Base-by-base conservation (phyloP, 2,329 filamentous ascomycete genomes). In the Hypoxylon sp. region DNA sequence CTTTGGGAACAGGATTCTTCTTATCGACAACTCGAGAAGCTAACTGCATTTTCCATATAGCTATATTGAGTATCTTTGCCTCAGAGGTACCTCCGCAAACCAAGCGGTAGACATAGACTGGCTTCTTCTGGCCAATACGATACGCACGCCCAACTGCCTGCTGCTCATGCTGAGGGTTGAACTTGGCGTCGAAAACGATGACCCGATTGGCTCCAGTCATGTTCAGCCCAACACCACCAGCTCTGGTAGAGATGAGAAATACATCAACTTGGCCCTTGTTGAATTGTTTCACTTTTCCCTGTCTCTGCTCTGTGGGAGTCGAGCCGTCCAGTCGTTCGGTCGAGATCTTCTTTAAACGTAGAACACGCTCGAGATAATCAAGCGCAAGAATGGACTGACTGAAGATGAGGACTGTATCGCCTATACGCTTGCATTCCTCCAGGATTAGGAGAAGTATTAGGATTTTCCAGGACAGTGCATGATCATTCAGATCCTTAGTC, bases 131-230 rank as follows among this genome's bases (percentile, higher is more conserved):
- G 0, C 94, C 94, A 35, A 98, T 87, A 0, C 94, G 92, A 79
- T 96, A 97, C 0, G 93, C 91, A 59, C 94, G 87, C 1, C 94
- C 94, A 55, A 97, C 88, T 1, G 94, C 94, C 80, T 98, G 94
- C 74, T 94, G 91, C 78, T 97, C 94, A 76, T 90, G 85, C 4
- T 90, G 86, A 0, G 94, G 94, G 70, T 94, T 96, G 81, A 90
- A 97, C 67, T 86, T 85, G 75, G 92, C 93, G 77, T 98, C 94
- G 62, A 97, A 92, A 19, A 98, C 91, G 19, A 98, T 87, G 0
- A 97, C 92, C 19, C 94, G 88, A 77, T 94, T 97, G 0, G 94
- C 94, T 1, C 91, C 90, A 44, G 88, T 88, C 11, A 98, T 91
- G 67, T 98, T 98, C 54, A 97, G 83, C 0, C 94, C 94, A 1